Evolutionary conservation across 148 eudicot species (phyloP).

Genomic region (Chenopodium quinoa): DNA sequence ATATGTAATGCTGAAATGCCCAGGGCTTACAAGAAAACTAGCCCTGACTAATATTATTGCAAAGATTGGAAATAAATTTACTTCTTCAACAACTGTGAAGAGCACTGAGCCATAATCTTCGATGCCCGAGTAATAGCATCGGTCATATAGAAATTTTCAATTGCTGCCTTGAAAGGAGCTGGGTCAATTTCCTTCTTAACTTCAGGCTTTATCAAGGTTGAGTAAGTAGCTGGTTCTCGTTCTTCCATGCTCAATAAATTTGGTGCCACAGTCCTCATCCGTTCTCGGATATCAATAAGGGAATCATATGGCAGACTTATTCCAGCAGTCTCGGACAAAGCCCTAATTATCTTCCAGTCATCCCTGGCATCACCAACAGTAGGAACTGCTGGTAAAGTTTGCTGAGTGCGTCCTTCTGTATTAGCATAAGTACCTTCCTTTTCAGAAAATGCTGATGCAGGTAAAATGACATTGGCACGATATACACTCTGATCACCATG

Average conservation of each 20-base stretch:
- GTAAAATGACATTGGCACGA: slow-evolving; percentile 88
- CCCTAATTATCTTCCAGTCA: slow-evolving; percentile 94
- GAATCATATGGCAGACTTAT: slow-evolving; percentile 66
- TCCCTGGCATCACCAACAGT: slow-evolving; percentile 97
- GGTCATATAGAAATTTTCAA: slow-evolving; percentile 95
- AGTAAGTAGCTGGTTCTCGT: slow-evolving; percentile 68
- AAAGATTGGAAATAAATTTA: slow-evolving; percentile 23
- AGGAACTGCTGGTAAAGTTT: slow-evolving; percentile 88
- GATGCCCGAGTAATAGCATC: slow-evolving; percentile 93
- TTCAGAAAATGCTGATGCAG: slow-evolving; percentile 87
- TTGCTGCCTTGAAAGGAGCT: slow-evolving; percentile 54
- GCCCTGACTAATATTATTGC: slow-evolving; percentile 25
- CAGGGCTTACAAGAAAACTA: slow-evolving; percentile 16
- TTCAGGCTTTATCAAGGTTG: slow-evolving; percentile 63
- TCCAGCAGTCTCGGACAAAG: slow-evolving; percentile 85
- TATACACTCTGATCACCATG: slow-evolving; percentile 89
- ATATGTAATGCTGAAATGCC: slow-evolving; percentile 15
- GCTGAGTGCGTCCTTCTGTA: slow-evolving; percentile 85
- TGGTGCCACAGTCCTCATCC: slow-evolving; percentile 82
- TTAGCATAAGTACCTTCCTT: slow-evolving; percentile 88
- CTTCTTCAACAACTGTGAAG: slow-evolving; percentile 71
- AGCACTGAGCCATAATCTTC: slow-evolving; percentile 97
- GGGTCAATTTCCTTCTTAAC: slow-evolving; percentile 34
- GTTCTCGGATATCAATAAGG: slow-evolving; percentile 47
- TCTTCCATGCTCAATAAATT: slow-evolving; percentile 73